Evolutionary conservation across 805 yeast species (phyloP), one percentile per base, ranked within the genome.

Genomic region (Metschnikowia sp.): DNA sequence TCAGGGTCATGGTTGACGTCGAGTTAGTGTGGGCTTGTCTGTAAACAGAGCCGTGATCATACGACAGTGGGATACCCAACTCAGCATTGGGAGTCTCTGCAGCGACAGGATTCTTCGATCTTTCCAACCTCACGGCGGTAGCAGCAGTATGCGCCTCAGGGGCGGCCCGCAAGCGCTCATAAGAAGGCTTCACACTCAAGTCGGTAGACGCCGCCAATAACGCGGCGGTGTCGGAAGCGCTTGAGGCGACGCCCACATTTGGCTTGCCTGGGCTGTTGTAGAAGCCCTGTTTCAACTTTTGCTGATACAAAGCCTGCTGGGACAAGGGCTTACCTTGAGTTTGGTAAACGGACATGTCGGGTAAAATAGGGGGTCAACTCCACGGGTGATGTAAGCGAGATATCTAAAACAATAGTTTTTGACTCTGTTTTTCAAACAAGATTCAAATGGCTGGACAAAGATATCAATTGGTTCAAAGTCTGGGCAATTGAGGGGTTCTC

Each of bases 181-280:
- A 86, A 11, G 71, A 54, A 11, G 88, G 82, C 51, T 77, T 78
- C 34, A 84, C 79, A 2, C 82, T 75, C 39, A 83, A 72, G 62
- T 82, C 86, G 2, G 86, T 68, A 10, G 82, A 78, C 7, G 87
- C 79, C 2, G 94, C 95, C 51, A 85, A 70, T 45, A 84, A 69
- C 1, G 94, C 94, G 41, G 95, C 92, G 6, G 86, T 79, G 60
- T 83, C 89, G 12, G 88, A 78, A 29, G 90, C 88, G 36, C 79
- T 74, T 49, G 83, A 75, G 51, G 79, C 75, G 30, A 84, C 86
- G n/a, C 92, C 91, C 6, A 82, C 66, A 10, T 75, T 66, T 3
- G 72, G 72, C 43, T 65, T 70, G 15, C 76, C 51, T 42, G 74
- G 61, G 65, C 79, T 40, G 79, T 86, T 54, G 66, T 72, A 84